Percentiles rank a stretch among this genome's conserved stretches.
phyloP scores from a whole-genome alignment of 176 grass and related monocot genomes.

The Lolium multiflorum region DNA sequence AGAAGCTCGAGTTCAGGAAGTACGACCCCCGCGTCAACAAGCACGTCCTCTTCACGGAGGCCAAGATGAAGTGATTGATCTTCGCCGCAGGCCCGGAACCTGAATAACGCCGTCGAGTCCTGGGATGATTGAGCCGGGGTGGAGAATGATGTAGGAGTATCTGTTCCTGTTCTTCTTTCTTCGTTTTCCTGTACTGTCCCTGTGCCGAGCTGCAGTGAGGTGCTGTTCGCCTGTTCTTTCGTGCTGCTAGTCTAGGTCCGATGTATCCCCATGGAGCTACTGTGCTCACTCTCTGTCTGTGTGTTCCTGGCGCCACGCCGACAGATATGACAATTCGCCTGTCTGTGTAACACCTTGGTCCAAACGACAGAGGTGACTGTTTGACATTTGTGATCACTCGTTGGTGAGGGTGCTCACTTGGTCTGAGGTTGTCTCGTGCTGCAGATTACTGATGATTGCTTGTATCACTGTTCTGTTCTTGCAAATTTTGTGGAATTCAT shows the following conservation, averaged over 20 bases:
- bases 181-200: not conserved
- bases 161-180: conserved; percentile 9
- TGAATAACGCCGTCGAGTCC: not conserved
- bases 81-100: too few species aligned
- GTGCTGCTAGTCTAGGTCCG: not conserved
- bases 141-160: not conserved
- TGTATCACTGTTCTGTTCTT: too few species aligned
- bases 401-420: not conserved
- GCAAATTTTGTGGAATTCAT: not conserved
- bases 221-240: not conserved
- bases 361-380: not conserved
- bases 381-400: not conserved
- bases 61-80: conserved; percentile 81
- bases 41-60: conserved; percentile 76
- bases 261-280: not conserved
- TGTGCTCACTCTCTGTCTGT: not conserved
- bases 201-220: not conserved
- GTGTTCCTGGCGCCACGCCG: not conserved
- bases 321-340: conserved; percentile 10
- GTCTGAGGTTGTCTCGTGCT: not conserved
- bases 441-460: too few species aligned
- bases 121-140: not conserved
- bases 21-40: conserved; percentile 73
- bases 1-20: conserved; percentile 74
- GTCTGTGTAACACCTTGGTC: conserved; percentile 9